These are phyloP conservation scores for Sutorius eximius DNA, from an alignment of 1,284 basidiomycete genomes.

Conservation along the genomic window DNA sequence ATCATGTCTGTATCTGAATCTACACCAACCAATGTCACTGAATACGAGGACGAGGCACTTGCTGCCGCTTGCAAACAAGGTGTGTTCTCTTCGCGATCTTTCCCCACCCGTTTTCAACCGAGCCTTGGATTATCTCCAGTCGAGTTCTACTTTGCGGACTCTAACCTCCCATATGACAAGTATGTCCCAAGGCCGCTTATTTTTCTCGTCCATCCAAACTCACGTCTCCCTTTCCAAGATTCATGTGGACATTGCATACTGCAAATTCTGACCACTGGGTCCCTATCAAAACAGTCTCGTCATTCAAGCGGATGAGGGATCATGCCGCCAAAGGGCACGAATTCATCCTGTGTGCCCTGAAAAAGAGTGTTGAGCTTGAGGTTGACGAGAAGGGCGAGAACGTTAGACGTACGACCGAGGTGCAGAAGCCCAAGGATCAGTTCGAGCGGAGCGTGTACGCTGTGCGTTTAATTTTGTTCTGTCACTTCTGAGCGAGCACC, in stretches of 20 bases:
- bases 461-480: conserved; percentile 46
- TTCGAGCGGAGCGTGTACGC: conserved; percentile 84
- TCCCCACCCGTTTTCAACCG: not conserved
- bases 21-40: not conserved
- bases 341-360: conserved; percentile 69
- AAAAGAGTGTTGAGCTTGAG: conserved; percentile 68
- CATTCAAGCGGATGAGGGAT: conserved; percentile 95
- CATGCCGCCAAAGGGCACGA: conserved; percentile 58
- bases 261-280: conserved; percentile 88
- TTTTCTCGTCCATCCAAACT: not conserved
- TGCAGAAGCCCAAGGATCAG: conserved; percentile 71
- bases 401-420: conserved; percentile 71
- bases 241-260: conserved; percentile 90
- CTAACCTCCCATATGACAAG: conserved; percentile 97
- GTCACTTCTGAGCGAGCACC: not conserved
- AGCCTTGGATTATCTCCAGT: conserved; percentile 48
- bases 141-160: conserved; percentile 97
- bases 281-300: conserved; percentile 82
- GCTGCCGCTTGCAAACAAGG: conserved; percentile 30
- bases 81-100: not conserved
- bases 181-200: conserved; percentile 32
- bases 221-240: conserved; percentile 51
- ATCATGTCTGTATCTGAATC: conserved; percentile 26
- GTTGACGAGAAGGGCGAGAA: conserved; percentile 75
- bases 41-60: conserved; percentile 18